Evolutionary conservation across 192 early-diverging fungal species (phyloP).

Genomic region (Entomortierella lignicola): DNA sequence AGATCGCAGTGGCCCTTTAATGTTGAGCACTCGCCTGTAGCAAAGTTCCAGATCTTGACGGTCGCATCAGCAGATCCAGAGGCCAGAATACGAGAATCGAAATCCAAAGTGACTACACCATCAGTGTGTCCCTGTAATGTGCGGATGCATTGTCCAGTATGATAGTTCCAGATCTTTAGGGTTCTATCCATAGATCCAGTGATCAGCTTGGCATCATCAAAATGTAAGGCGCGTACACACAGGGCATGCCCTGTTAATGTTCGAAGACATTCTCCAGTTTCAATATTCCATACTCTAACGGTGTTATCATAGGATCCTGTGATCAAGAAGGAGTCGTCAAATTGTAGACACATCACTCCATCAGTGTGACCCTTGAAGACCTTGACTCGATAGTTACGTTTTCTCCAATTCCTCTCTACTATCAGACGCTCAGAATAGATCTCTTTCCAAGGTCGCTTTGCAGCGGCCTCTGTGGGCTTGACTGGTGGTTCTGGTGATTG

Average conservation of each 20-base stretch:
- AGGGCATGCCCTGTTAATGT: constrained; percentile 87
- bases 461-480: constrained; percentile 18
- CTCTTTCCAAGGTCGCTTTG: constrained; percentile 90
- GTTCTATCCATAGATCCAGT: constrained; percentile 94
- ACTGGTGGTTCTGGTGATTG: constrained; percentile 43
- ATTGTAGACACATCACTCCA: constrained; percentile 91
- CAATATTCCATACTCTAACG: constrained; percentile 88
- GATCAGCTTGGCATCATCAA: constrained; percentile 94
- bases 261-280: constrained; percentile 83
- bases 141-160: constrained; percentile 88
- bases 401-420: constrained; percentile 96
- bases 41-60: constrained; percentile 90
- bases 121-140: constrained; percentile 80
- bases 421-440: constrained; percentile 93
- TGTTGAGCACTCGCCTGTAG: constrained; percentile 71
- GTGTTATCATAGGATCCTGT: constrained; percentile 92
- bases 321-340: constrained; percentile 85
- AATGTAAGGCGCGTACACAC: constrained; percentile 89
- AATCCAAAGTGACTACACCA: constrained; percentile 89
- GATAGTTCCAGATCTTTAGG: constrained; percentile 92
- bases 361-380: constrained; percentile 86
- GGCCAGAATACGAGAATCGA: constrained; percentile 79
- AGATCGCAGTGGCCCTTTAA: constrained; percentile 89
- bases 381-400: constrained; percentile 74
- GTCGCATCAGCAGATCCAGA: constrained; percentile 87